phyloP scores from a whole-genome alignment of 805 yeast genomes.

The Cyberlindnera subsufficiens region DNA sequence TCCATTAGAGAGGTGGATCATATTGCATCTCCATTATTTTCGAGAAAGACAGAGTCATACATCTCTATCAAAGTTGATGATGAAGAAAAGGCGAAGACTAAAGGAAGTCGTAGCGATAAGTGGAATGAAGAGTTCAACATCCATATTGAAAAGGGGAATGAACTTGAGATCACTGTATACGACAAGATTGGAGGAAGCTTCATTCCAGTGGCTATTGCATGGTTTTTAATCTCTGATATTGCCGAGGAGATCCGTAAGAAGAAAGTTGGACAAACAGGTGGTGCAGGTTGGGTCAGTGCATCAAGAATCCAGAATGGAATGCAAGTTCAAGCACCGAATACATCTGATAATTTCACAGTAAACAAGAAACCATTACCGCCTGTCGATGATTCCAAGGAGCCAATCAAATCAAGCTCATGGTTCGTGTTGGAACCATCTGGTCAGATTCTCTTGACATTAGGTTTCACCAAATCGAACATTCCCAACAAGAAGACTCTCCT shows the following conservation, averaged over 20 bases:
- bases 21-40: slow-evolving; percentile 74
- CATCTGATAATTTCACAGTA: slow-evolving; percentile 21
- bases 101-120: slow-evolving; percentile 66
- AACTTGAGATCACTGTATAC: slow-evolving; percentile 80
- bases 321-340: slow-evolving; percentile 11
- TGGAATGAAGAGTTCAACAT: slow-evolving; percentile 82
- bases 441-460: slow-evolving; percentile 69
- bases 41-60: slow-evolving; percentile 73
- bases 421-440: slow-evolving; percentile 92
- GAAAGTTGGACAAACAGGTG: slow-evolving; percentile 73
- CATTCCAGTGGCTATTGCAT: slow-evolving; percentile 86
- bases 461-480: slow-evolving; percentile 65
- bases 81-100: slow-evolving; percentile 72
- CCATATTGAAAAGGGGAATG: slow-evolving; percentile 86
- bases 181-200: slow-evolving; percentile 59
- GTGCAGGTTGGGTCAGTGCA: slow-evolving; percentile 88
- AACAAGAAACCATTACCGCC: neutral
- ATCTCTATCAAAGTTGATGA: slow-evolving; percentile 85
- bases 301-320: slow-evolving; percentile 36
- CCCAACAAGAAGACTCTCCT: slow-evolving; percentile 39
- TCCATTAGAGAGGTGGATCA: slow-evolving; percentile 90
- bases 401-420: slow-evolving; percentile 68
- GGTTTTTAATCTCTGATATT: slow-evolving; percentile 87
- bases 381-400: slow-evolving; percentile 13
- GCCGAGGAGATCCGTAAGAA: slow-evolving; percentile 93